Evolutionary conservation across 225 moss, liverwort and hornwort species (phyloP).

Genomic region (Physcomitrellopsis africana): DNA sequence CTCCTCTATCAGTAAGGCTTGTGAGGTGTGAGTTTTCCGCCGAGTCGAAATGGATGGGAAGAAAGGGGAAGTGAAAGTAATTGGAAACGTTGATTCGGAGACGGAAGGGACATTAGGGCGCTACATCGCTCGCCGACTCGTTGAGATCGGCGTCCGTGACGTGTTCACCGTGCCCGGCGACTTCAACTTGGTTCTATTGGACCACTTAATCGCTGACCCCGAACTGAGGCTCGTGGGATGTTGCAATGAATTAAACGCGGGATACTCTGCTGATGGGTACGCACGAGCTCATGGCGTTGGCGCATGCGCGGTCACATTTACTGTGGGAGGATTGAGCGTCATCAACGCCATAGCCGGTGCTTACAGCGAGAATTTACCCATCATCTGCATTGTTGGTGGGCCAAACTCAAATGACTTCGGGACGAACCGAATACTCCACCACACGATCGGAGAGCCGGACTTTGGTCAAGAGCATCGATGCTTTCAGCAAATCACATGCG

Average conservation of each 20-base stretch:
- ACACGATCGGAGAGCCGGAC: conserved; percentile 31
- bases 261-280: conserved; percentile 48
- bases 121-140: conserved; percentile 36
- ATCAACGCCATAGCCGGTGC: conserved; percentile 49
- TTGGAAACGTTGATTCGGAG: background rate
- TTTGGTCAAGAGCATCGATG: conserved; percentile 38
- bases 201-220: conserved; percentile 40
- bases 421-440: conserved; percentile 44
- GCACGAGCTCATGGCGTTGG: conserved; percentile 39
- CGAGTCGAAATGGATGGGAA: background rate
- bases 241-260: conserved; percentile 49
- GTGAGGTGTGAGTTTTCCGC: background rate
- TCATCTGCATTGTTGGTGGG: conserved; percentile 39
- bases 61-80: conserved; percentile 6
- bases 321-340: conserved; percentile 44
- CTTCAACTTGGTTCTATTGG: conserved; percentile 40
- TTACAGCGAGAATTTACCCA: conserved; percentile 46
- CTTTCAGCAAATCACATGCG: conserved; percentile 40
- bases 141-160: conserved; percentile 38
- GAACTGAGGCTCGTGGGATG: conserved; percentile 32
- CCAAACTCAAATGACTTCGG: conserved; percentile 39
- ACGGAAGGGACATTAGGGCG: conserved; percentile 31
- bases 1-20: no score
- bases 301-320: conserved; percentile 40
- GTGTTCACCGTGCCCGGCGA: conserved; percentile 42